Percentiles rank a stretch among this genome's conserved stretches.
These are phyloP conservation scores for Neltuma alba DNA, from an alignment of 306 rosid species.

Conservation along the genomic window DNA sequence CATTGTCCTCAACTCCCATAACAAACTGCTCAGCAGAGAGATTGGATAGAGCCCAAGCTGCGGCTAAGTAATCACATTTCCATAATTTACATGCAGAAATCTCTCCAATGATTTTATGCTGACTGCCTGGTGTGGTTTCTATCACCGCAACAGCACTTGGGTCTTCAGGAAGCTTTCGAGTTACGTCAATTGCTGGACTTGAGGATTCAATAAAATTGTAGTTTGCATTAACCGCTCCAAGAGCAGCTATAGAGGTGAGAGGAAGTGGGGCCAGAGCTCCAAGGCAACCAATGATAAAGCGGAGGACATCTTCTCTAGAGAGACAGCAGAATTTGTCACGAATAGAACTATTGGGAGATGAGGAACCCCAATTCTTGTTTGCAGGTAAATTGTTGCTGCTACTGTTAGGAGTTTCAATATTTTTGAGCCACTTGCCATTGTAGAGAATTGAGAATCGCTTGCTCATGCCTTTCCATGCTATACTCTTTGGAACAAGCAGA, in stretches of 20 bases:
- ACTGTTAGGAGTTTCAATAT: slow-evolving; percentile 55
- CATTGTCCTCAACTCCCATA: slow-evolving; percentile 96
- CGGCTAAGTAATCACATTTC: slow-evolving; percentile 88
- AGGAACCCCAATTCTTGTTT: slow-evolving; percentile 55
- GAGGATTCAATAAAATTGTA: slow-evolving; percentile 71
- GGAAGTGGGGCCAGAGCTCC: slow-evolving; percentile 98
- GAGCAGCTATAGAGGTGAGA: slow-evolving; percentile 77
- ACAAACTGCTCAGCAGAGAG: slow-evolving; percentile 94
- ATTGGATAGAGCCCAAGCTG: slow-evolving; percentile 95
- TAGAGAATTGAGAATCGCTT: slow-evolving; percentile 91
- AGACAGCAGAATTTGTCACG: slow-evolving; percentile 82
- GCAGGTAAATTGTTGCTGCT: slow-evolving; percentile 59
- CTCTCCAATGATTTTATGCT: slow-evolving; percentile 83
- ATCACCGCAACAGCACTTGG: slow-evolving; percentile 81
- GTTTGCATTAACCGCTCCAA: slow-evolving; percentile 78
- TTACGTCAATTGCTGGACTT: slow-evolving; percentile 64
- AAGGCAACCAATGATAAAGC: slow-evolving; percentile 92
- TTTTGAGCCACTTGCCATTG: slow-evolving; percentile 92
- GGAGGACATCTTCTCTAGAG: slow-evolving; percentile 96
- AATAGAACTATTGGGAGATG: slow-evolving; percentile 49
- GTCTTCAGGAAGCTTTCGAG: slow-evolving; percentile 66
- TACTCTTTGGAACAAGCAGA: slow-evolving; percentile 85
- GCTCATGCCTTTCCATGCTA: slow-evolving; percentile 96
- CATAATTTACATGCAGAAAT: slow-evolving; percentile 90
- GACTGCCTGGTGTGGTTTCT: slow-evolving; percentile 55